These are phyloP conservation scores for Pleurotus tuber-regium DNA, from an alignment of 768 basidiomycete genomes.

Conservation along the genomic window DNA sequence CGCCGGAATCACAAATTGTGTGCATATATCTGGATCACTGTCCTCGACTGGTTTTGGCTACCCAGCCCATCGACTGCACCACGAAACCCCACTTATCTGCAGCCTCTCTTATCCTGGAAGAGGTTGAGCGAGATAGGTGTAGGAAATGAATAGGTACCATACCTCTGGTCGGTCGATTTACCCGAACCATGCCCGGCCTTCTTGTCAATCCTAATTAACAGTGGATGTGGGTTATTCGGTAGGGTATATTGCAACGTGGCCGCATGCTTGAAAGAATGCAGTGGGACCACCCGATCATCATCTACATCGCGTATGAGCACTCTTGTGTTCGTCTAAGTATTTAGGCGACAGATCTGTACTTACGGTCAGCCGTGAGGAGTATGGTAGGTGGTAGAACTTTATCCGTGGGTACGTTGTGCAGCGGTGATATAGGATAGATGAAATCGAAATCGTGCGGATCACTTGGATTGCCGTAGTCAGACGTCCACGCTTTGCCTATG, in stretches of 20 bases:
- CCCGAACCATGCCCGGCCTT: conserved; percentile 83
- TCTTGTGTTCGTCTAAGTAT: neutral
- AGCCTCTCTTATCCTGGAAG: conserved; percentile 65
- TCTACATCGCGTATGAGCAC: conserved; percentile 36
- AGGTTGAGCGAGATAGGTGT: too few species aligned
- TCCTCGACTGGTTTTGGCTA: too few species aligned
- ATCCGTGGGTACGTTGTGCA: conserved; percentile 72
- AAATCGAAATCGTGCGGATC: conserved; percentile 81
- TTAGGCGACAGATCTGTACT: conserved; percentile 25
- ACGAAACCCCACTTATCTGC: conserved; percentile 80
- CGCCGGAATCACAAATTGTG: too few species aligned
- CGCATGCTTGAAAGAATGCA: conserved; percentile 82
- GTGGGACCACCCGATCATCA: conserved; percentile 83
- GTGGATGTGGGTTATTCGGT: conserved; percentile 66
- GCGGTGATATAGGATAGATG: conserved; percentile 74
- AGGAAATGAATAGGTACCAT: conserved; percentile 8
- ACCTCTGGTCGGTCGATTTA: conserved; percentile 73
- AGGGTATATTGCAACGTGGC: conserved; percentile 72
- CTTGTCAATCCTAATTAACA: conserved; percentile 75
- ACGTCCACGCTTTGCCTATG: conserved; percentile 70
- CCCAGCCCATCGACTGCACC: conserved; percentile 55
- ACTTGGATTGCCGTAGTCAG: conserved; percentile 78
- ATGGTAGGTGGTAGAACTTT: conserved; percentile 66
- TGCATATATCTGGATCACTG: too few species aligned
- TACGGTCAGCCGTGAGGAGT: conserved; percentile 82